Evolutionary conservation across 2,329 filamentous ascomycete species (phyloP), one percentile per base, ranked within the genome.

Genomic region (Penicillium brasilianum): DNA sequence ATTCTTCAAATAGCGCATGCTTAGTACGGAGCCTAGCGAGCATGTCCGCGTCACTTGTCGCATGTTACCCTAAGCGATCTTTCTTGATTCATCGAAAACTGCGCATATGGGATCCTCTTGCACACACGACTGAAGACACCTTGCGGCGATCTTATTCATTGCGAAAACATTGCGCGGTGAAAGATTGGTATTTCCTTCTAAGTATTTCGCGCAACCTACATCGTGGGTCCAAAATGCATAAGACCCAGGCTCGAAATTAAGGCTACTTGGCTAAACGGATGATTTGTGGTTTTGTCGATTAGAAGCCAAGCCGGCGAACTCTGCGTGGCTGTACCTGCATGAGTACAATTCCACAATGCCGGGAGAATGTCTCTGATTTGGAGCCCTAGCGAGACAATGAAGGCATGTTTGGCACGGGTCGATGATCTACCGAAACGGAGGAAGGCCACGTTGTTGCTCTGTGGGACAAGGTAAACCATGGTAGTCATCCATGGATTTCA

Each of bases 331-430:
- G 30, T 44, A 28, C 18, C 30, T 48, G 43, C 43, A 49, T 20
- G 43, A 43, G 43, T 28, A 49, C 30, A 1, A 56, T 20, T 49
- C 22, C 13, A 11, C n/a, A 14, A 13, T 28, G 39, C 43, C 49
- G 30, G 28, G 48, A 51, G 6, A 14, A 39, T 52, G 54, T 57
- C 49, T 57, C 37, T 53, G 49, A 54, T 32, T 34, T 50, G 49
- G 49, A 54, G 54, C 49, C 34, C 52, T 41, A 56, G 30, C 52
- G 39, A 57, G 58, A 54, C 58, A 49, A 41, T 57, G 48, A 57
- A 60, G 25, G 34, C 18, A 16, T 11, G 20, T 43, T 41, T 8
- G n/a, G 13, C 8, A 39, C 50, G 50, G 20, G 28, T 48, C 9
- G 22, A 4, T 48, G 41, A 30, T 57, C 22, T 22, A 48, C 25